Evolutionary conservation across 2,329 filamentous ascomycete genomes (phyloP).

Genomic region (Pleochaeta shiraiana): DNA sequence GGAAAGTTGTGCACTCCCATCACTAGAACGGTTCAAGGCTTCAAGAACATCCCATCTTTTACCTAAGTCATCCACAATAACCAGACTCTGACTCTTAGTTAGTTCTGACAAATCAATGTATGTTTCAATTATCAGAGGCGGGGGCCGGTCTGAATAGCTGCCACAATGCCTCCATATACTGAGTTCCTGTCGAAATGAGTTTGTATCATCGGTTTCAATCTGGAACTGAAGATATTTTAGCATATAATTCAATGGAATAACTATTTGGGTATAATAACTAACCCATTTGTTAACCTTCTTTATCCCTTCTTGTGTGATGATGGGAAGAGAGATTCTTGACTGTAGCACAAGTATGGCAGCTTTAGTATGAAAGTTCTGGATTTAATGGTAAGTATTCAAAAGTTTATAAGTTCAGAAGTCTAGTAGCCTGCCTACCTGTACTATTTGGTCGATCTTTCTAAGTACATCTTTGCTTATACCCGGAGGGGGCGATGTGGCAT

Average conservation of each 20-base stretch:
- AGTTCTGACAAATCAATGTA: slow-evolving; percentile 65
- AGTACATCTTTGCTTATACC: slow-evolving; percentile 42
- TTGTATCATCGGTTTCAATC: slow-evolving; percentile 80
- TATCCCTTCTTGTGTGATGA: slow-evolving; percentile 29
- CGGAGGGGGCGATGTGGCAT: slow-evolving; percentile 22
- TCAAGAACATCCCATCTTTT: slow-evolving; percentile 87
- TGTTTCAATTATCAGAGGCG: slow-evolving; percentile 72
- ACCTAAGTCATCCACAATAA: slow-evolving; percentile 69
- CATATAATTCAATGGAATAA: background rate
- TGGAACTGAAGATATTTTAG: slow-evolving; percentile 46
- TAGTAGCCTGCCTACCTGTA: slow-evolving; percentile 52
- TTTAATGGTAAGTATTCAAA: no score
- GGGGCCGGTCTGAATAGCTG: slow-evolving; percentile 53
- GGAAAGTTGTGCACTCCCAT: slow-evolving; percentile 13
- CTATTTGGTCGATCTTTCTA: slow-evolving; percentile 77
- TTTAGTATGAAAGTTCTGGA: slow-evolving; percentile 88
- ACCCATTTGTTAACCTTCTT: slow-evolving; percentile 76
- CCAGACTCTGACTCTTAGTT: slow-evolving; percentile 66
- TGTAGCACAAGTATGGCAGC: slow-evolving; percentile 66
- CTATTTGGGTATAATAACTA: slow-evolving; percentile 18
- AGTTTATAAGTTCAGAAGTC: no score
- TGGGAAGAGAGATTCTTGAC: slow-evolving; percentile 45
- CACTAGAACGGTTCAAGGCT: slow-evolving; percentile 44
- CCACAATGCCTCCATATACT: slow-evolving; percentile 64
- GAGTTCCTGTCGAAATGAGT: slow-evolving; percentile 65